A percentile compares a stretch with the other conserved stretches of the same genome.
Evolutionary conservation across 2,329 filamentous ascomycete genomes (phyloP).

Genomic region (Paraphoma sp.): DNA sequence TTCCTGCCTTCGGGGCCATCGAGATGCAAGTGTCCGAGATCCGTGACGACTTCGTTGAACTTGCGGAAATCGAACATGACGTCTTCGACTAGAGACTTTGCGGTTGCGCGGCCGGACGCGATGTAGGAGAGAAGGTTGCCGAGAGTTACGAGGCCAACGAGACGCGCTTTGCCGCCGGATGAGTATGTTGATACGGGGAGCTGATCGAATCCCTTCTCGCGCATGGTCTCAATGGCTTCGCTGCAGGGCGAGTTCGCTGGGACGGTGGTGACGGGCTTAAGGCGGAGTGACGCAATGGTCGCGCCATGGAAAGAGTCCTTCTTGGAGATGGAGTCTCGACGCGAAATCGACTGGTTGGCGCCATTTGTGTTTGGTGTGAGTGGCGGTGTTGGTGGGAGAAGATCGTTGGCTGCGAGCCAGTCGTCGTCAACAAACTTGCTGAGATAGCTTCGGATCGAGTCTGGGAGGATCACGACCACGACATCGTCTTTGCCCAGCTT

Average conservation of each 20-base stretch:
- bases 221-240: slow-evolving; percentile 96
- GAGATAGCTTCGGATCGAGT: slow-evolving; percentile 96
- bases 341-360: slow-evolving; percentile 29
- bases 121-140: slow-evolving; percentile 94
- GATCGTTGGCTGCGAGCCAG: slow-evolving; percentile 96
- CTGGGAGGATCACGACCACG: slow-evolving; percentile 88
- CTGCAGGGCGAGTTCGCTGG: slow-evolving; percentile 73
- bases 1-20: slow-evolving; percentile 28
- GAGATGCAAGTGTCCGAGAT: slow-evolving; percentile 57
- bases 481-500: slow-evolving; percentile 82
- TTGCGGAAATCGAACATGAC: slow-evolving; percentile 98
- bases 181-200: slow-evolving; percentile 75
- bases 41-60: slow-evolving; percentile 88
- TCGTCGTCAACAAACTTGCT: slow-evolving; percentile 99
- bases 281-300: slow-evolving; percentile 80
- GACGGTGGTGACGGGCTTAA: slow-evolving; percentile 94
- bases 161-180: slow-evolving; percentile 68
- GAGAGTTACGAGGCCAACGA: slow-evolving; percentile 92
- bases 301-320: slow-evolving; percentile 76
- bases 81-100: slow-evolving; percentile 75
- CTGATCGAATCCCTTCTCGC: slow-evolving; percentile 97
- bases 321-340: slow-evolving; percentile 49
- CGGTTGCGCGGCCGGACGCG: slow-evolving; percentile 78
- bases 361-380: slow-evolving; percentile 29
- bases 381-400: slow-evolving; percentile 70